These are phyloP conservation scores for Cyberlindnera lachancei DNA, from an alignment of 805 yeast species.

Conservation along the genomic window DNA sequence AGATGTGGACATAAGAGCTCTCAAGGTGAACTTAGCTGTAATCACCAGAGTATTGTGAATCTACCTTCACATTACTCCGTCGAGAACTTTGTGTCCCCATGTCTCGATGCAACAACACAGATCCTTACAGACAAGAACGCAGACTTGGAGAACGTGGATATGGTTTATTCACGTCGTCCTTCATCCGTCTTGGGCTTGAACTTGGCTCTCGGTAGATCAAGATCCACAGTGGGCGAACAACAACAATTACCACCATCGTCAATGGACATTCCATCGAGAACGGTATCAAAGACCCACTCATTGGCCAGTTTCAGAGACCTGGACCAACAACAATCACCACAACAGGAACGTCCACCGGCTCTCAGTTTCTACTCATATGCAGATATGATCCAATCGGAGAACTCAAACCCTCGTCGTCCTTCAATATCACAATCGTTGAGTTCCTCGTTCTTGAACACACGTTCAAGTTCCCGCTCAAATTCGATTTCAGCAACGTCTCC, in stretches of 20 bases:
- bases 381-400: slow-evolving; percentile 67
- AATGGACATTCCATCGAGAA: slow-evolving; percentile 14
- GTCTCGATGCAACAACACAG: slow-evolving; percentile 69
- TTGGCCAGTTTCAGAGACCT: slow-evolving; percentile 18
- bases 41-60: slow-evolving; percentile 24
- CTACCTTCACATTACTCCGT: slow-evolving; percentile 33
- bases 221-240: slow-evolving; percentile 18
- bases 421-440: slow-evolving; percentile 38
- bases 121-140: slow-evolving; percentile 48
- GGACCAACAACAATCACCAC: slow-evolving; percentile 9
- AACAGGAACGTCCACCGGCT: slow-evolving; percentile 18
- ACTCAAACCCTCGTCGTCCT: slow-evolving; percentile 53
- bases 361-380: slow-evolving; percentile 67
- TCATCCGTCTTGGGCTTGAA: slow-evolving; percentile 43
- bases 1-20: slow-evolving; percentile 20
- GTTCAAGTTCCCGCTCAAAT: slow-evolving; percentile 13
- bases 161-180: slow-evolving; percentile 57
- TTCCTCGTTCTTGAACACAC: slow-evolving; percentile 22
- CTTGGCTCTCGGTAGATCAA: slow-evolving; percentile 31
- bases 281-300: slow-evolving; percentile 18
- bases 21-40: slow-evolving; percentile 15
- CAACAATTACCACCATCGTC: slow-evolving; percentile 2
- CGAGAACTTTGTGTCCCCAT: slow-evolving; percentile 75
- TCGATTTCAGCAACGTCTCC: slow-evolving; percentile 4
- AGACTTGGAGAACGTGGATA: slow-evolving; percentile 62